Percentiles rank a stretch among this genome's conserved stretches.
phyloP scores from a whole-genome alignment of 768 basidiomycete genomes.

The Mycena venus region DNA sequence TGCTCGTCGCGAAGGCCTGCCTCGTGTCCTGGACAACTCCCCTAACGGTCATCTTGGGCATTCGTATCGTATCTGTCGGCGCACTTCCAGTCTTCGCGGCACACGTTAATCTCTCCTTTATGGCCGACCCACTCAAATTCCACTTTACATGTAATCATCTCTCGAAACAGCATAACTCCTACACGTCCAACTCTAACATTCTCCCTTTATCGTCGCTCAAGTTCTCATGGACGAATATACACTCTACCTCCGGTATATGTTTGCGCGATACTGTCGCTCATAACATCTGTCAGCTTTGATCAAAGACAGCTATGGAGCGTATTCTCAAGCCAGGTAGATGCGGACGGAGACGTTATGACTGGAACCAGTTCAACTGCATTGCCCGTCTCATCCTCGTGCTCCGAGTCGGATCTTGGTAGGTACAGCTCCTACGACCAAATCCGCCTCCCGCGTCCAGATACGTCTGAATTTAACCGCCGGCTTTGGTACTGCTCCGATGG shows the following conservation, averaged over 20 bases:
- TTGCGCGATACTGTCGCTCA: not conserved
- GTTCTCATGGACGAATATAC: not conserved
- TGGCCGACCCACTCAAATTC: conserved; percentile 12
- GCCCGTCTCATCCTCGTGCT: not conserved
- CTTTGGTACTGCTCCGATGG: conserved; percentile 5
- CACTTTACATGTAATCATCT: not conserved
- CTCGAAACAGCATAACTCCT: not conserved
- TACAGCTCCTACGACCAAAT: not conserved
- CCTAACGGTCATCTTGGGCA: not conserved
- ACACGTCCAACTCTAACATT: not conserved
- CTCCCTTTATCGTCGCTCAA: not conserved
- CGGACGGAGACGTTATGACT: not conserved
- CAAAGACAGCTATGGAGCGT: not conserved
- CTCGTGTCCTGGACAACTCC: too few species aligned
- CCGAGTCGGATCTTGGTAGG: conserved; percentile 5
- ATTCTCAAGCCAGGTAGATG: not conserved
- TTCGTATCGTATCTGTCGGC: not conserved
- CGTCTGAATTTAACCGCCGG: not conserved
- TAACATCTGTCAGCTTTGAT: not conserved
- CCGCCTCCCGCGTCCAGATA: not conserved
- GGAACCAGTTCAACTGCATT: not conserved
- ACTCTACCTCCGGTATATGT: conserved; percentile 6
- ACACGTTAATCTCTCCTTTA: too few species aligned
- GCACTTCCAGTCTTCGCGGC: too few species aligned
- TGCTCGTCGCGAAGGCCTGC: too few species aligned